Base-by-base conservation (phyloP, 345 rosid genomes). In the Eucalyptus erythrocorys region DNA sequence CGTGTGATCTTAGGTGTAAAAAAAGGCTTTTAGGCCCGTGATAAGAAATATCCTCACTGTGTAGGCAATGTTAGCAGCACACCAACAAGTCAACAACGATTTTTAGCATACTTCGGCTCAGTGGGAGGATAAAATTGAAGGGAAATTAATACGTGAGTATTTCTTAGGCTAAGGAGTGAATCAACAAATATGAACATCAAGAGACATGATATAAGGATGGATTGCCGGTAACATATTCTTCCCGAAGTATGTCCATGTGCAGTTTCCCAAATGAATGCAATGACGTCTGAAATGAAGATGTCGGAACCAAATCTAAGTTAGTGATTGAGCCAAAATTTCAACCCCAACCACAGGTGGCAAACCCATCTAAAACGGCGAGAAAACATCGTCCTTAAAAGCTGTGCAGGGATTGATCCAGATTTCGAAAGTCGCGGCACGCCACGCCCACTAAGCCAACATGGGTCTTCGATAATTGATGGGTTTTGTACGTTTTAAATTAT, bases 1-100 rank as follows among this genome's bases (percentile, higher is more conserved):
- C 42, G 2, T 0, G 24, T 32, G 42, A 32, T 68, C 1, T 68
- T 0, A 24, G 17, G 79, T 68, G 40, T 1, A 66, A 16, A 2
- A 7, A 17, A 9, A 68, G 32, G 34, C 5, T 66, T 16, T 8
- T n/a, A 34, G 80, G 80, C 43, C 37, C 0, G 1, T 32, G 80
- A 68, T 68, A 34, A 34, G 80, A 68, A 16, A 19, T 34, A 17
- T 15, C 34, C 80, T 68, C 43, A 21, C 80, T 5, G 24, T 9
- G 6, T 34, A 4, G 42, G 80, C 42, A 34, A 68, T 34, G 22
- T 68, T 68, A 34, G 42, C 80, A 17, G 10, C 43, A 34, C 7
- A 12, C 80, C 43, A 34, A 76, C 27, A 40, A 19, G 24, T 32
- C 17, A 34, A 34, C 43, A 68, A 68, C 43, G 2, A 34, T 34